Percentiles rank a stretch among this genome's conserved stretches.
phyloP scores from a whole-genome alignment of 441 rosid species.

The Corymbia citriodora region DNA sequence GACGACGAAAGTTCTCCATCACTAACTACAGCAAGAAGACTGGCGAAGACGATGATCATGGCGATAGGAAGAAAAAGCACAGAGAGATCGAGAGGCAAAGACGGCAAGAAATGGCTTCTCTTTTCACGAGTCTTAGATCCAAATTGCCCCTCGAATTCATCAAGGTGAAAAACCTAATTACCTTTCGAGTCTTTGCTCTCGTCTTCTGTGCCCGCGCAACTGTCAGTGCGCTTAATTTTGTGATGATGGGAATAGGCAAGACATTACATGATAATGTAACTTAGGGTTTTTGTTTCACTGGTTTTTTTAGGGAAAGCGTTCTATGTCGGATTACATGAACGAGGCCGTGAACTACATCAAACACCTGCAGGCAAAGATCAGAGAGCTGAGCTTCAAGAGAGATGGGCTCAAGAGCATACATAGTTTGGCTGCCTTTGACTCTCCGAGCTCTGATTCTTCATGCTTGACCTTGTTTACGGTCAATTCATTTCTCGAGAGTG shows the following conservation, averaged over 20 bases:
- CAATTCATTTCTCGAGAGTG: background rate
- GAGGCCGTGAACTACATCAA: conserved; percentile 2
- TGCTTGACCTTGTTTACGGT: background rate
- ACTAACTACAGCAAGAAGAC: background rate
- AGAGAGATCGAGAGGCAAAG: conserved; percentile 12
- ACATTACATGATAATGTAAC: background rate
- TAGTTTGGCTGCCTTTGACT: background rate
- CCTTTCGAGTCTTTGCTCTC: background rate
- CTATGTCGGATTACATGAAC: conserved; percentile 7
- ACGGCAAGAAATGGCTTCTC: conserved; percentile 8
- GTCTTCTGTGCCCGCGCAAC: background rate
- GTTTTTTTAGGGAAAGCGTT: conserved; percentile 5
- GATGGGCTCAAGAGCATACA: conserved; percentile 1
- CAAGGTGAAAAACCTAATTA: background rate
- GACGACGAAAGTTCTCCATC: background rate
- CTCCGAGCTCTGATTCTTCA: background rate
- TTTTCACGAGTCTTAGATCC: conserved; percentile 5
- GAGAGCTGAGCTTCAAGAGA: background rate
- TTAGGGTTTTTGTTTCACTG: background rate
- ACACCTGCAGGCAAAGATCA: background rate
- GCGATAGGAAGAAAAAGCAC: conserved; percentile 1
- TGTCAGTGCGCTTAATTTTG: background rate
- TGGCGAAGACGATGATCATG: background rate
- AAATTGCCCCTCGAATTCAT: conserved; percentile 1
- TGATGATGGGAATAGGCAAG: background rate